Percentiles rank a stretch among this genome's conserved stretches.
Evolutionary conservation across 805 yeast species (phyloP).

Genomic region (Nakazawaea ernobii): DNA sequence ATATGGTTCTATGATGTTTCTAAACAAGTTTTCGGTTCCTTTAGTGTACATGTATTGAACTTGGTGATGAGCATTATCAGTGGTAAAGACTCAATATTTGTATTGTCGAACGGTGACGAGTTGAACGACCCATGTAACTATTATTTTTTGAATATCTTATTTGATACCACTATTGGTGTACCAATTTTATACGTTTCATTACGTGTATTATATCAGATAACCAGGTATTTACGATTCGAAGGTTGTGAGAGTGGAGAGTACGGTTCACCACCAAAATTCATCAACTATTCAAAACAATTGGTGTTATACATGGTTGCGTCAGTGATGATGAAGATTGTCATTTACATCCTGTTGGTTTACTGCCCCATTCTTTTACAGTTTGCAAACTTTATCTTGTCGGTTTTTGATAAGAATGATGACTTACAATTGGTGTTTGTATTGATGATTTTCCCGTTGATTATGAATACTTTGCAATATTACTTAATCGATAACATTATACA

Average conservation of each 20-base stretch:
- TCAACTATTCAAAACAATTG: slow-evolving; percentile 68
- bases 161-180: slow-evolving; percentile 93
- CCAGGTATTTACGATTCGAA: slow-evolving; percentile 36
- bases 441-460: slow-evolving; percentile 69
- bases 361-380: slow-evolving; percentile 65
- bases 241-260: slow-evolving; percentile 53
- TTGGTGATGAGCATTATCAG: slow-evolving; percentile 62
- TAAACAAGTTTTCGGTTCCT: slow-evolving; percentile 84
- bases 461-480: slow-evolving; percentile 70
- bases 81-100: slow-evolving; percentile 17
- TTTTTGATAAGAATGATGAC: slow-evolving; percentile 71
- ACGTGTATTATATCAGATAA: slow-evolving; percentile 42
- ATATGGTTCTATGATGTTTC: slow-evolving; percentile 89
- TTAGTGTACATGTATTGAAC: slow-evolving; percentile 78
- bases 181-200: slow-evolving; percentile 66
- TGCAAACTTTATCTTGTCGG: slow-evolving; percentile 71
- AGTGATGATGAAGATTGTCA: slow-evolving; percentile 49
- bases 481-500: slow-evolving; percentile 72
- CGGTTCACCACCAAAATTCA: slow-evolving; percentile 58
- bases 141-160: slow-evolving; percentile 82
- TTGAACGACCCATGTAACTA: slow-evolving; percentile 83
- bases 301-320: slow-evolving; percentile 59
- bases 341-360: slow-evolving; percentile 50
- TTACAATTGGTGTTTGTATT: slow-evolving; percentile 84
- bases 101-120: slow-evolving; percentile 19